Base-by-base conservation (phyloP, 139 green algal species). In the Haematococcus sp. region DNA sequence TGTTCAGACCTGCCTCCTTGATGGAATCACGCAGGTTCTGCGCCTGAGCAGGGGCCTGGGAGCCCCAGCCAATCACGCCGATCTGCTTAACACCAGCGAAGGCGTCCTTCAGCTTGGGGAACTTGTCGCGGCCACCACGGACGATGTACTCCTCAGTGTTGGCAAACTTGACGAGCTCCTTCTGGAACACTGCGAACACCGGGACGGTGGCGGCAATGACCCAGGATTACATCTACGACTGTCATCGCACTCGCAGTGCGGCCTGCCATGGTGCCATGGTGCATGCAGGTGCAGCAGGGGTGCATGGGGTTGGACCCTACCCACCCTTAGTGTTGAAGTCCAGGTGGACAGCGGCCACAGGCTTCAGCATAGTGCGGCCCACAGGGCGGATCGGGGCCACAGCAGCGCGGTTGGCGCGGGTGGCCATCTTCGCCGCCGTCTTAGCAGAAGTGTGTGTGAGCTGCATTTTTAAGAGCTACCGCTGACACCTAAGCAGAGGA, bases 31-130 rank as follows among this genome's bases (percentile, higher is more conserved):
- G 77, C 76, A 99, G 81, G 88, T 99, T 99, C 88, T 99, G 93
- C 0, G 96, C 94, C 88, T 98, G 93, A 0, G 91, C 91, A 30
- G 93, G 90, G 1, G 90, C 93, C 88, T 98, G 95, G 20, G 92
- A 98, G 30, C 96, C 96, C 96, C 96, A 99, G 51, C 96, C 96
- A 70, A 99, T 94, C 31, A 99, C 92, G 66, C 93, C 93, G 40
- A 99, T 88, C 75, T 91, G 76, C 82, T 93, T 92, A 67, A 90
- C 82, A 74, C 74, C 74, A 22, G 69, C n/a, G 74, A 98, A 96
- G 1, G 95, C 95, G 74, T 97, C 78, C 32, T 87, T 82, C 65
- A 99, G 88, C 46, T 83, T 63, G 9, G 80, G 60, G 85, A 93
- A 97, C 83, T 97, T 97, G 83, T 98, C 92, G 46, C 95, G 88